These are phyloP conservation scores for Xylariaceae sp. DNA, from an alignment of 2,329 filamentous ascomycete species.

Conservation along the genomic window DNA sequence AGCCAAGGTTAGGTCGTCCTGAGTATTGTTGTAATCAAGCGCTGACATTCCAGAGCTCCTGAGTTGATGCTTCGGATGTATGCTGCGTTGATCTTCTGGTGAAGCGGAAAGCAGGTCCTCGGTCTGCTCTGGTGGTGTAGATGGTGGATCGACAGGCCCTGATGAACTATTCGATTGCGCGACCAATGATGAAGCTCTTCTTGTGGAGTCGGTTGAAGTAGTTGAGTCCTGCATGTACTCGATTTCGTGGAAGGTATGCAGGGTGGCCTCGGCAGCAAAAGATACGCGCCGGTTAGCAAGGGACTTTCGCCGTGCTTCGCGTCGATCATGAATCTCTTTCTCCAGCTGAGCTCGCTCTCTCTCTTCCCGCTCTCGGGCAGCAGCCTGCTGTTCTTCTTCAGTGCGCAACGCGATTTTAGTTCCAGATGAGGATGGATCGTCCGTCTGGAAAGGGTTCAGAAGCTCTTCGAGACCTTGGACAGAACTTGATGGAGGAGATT, in stretches of 20 bases:
- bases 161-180: slow-evolving; percentile 31
- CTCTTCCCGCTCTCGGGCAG: slow-evolving; percentile 64
- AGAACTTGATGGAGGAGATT: slow-evolving; percentile 36
- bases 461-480: slow-evolving; percentile 38
- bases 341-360: slow-evolving; percentile 54
- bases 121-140: slow-evolving; percentile 56
- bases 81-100: slow-evolving; percentile 58
- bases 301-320: slow-evolving; percentile 87
- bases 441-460: slow-evolving; percentile 41
- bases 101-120: slow-evolving; percentile 54
- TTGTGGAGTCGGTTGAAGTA: slow-evolving; percentile 68
- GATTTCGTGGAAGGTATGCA: slow-evolving; percentile 94
- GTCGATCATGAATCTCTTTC: slow-evolving; percentile 61
- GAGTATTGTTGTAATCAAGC: slow-evolving; percentile 55
- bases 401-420: slow-evolving; percentile 61
- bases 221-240: slow-evolving; percentile 86
- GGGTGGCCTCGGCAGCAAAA: slow-evolving; percentile 92
- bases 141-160: slow-evolving; percentile 52
- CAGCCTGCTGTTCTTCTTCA: slow-evolving; percentile 65
- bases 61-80: slow-evolving; percentile 56
- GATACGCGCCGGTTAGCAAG: slow-evolving; percentile 90
- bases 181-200: slow-evolving; percentile 60
- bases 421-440: slow-evolving; percentile 32
- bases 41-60: slow-evolving; percentile 63
- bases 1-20: slow-evolving; percentile 61